Evolutionary conservation across 139 green algal genomes (phyloP).

Genomic region (Picochlorum sp.): DNA sequence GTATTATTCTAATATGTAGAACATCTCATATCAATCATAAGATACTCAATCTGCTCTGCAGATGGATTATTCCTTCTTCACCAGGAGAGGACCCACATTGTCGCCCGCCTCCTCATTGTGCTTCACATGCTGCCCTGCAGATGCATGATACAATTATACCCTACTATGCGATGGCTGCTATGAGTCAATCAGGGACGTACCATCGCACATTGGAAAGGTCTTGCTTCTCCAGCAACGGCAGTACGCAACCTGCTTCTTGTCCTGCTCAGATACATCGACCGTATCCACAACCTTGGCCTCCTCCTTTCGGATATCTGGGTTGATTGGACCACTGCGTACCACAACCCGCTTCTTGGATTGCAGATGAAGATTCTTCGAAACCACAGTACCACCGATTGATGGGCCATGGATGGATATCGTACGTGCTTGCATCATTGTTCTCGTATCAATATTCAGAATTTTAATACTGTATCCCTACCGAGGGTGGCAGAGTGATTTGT

Average conservation of each 20-base stretch:
- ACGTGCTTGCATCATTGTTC: no score
- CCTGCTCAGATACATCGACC: not conserved
- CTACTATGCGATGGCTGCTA: not conserved
- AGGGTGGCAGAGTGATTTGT: no score
- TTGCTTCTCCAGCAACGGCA: constrained; percentile 7
- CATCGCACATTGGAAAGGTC: constrained; percentile 7
- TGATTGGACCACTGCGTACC: not conserved
- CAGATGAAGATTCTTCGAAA: not conserved
- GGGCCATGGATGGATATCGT: no score
- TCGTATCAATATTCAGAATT: no score
- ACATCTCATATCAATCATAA: no score
- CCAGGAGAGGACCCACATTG: constrained; percentile 7
- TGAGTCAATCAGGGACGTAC: not conserved
- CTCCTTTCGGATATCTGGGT: constrained; percentile 5
- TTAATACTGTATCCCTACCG: no score
- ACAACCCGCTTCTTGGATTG: not conserved
- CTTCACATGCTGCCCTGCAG: not conserved
- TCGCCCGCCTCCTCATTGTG: not conserved
- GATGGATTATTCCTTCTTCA: not conserved
- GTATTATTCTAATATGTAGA: no score
- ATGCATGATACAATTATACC: not conserved
- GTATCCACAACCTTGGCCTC: constrained; percentile 2
- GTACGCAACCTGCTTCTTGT: constrained; percentile 4
- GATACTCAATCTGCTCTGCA: no score
- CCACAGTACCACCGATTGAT: not conserved